Evolutionary conservation across 805 yeast species (phyloP), one percentile per base, ranked within the genome.

Genomic region (Babjeviella inositovora): DNA sequence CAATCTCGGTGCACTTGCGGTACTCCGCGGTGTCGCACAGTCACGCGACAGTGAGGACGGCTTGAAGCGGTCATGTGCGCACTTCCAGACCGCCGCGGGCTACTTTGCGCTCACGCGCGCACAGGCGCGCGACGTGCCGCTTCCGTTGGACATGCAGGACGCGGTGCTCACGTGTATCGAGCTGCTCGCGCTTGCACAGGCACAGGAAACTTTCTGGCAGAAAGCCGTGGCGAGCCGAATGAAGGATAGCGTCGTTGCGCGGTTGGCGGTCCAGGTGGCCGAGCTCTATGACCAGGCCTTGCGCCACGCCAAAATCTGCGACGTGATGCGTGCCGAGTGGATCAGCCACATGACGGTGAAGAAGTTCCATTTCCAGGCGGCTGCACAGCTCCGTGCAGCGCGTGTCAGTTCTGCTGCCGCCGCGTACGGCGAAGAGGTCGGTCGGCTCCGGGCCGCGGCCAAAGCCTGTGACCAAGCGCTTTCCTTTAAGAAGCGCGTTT

Each of bases 181-280:
- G 17, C 33, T 41, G 8, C 37, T 82, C 17, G 64, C 66, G 65
- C 39, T 77, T 18, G 90, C 93, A 0, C 93, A 81, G 37, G 90
- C 93, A 0, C 94, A 84, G 44, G 95, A 85, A 38, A 59, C 69
- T 8, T 68, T 75, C 23, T 84, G 95, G 94, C 69, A 63, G 22
- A 71, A 72, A 35, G 82, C 93, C 0, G 44, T 55, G 0, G 42
- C 47, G 18, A 42, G 47, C 10, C 49, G 53, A 8, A 37, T 66
- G 35, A 75, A 70, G 34, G 70, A 76, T 37, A 50, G 73, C 0
- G 50, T 70, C 4, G 46, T 84, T 3, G 60, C 90, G 1, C 65
- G 69, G 33, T 45, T 85, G 21, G 63, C 93, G 0, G 43, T 53
- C 5, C 81, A 73, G 35, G 73, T 70, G 0, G 53, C 77, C 0